Percentiles rank a stretch among this genome's conserved stretches.
phyloP scores from a whole-genome alignment of 768 basidiomycete species.

The Dioszegia hungarica region DNA sequence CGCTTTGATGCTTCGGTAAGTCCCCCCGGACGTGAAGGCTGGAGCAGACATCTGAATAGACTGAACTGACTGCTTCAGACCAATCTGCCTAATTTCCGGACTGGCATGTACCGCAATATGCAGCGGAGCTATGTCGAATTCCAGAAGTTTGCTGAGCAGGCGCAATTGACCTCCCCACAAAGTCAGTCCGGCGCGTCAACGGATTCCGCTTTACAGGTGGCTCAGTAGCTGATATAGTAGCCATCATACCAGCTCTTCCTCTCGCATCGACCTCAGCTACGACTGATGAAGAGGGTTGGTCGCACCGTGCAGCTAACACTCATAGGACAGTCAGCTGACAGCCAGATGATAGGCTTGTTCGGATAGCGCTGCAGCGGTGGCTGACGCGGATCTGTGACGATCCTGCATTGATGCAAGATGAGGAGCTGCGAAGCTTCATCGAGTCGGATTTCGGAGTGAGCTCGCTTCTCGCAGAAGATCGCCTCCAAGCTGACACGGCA shows the following conservation, averaged over 20 bases:
- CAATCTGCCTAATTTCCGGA: conserved; percentile 72
- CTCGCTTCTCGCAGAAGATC: neutral
- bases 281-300: conserved; percentile 78
- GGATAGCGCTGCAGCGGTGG: conserved; percentile 93
- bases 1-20: conserved; percentile 90
- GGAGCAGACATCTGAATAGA: neutral
- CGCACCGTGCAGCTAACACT: neutral
- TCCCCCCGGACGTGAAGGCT: conserved; percentile 8
- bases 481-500: conserved; percentile 8
- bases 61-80: too few species aligned
- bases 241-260: conserved; percentile 90
- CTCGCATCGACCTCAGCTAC: conserved; percentile 94
- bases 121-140: conserved; percentile 94
- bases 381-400: conserved; percentile 88
- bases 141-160: conserved; percentile 84
- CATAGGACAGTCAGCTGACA: neutral
- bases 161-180: conserved; percentile 86
- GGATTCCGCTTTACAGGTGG: too few species aligned
- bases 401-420: conserved; percentile 77
- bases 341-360: conserved; percentile 86
- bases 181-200: too few species aligned
- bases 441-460: conserved; percentile 89
- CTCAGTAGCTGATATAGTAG: conserved; percentile 22
- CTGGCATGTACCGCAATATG: conserved; percentile 70
- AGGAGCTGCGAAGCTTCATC: conserved; percentile 89